Evolutionary conservation across 2,329 filamentous ascomycete genomes (phyloP), one percentile per base, ranked within the genome.

Genomic region (Raffaelea ambrosiae): DNA sequence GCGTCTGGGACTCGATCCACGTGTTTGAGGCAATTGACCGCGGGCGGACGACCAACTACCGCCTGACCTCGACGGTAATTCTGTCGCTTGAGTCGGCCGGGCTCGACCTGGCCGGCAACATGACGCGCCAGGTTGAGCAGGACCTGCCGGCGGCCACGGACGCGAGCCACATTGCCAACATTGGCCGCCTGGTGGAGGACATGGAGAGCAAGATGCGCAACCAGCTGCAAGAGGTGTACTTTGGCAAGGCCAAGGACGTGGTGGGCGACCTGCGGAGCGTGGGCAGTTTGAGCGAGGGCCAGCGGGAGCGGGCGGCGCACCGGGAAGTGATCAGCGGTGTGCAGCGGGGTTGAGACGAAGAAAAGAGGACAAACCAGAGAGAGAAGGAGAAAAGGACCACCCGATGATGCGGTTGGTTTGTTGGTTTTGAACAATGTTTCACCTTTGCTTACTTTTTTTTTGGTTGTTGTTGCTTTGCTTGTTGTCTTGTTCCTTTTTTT

Each of bases 141-240:
- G 90, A 97, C 66, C 74, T 95, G 63, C 81, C 87, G 9, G 87
- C 96, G 35, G 31, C 33, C 38, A 85, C 84, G 59, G 91, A 97
- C 66, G 84, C 86, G 57, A 88, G 86, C 65, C 93, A 98, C 72
- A 93, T 98, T 58, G 87, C 86, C 58, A 98, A 98, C 67, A 88
- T 97, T 51, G 93, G 93, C 49, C 78, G 84, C 54, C 76, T 98
- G 62, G 90, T 98, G 46, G 93, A 98, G 74, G 93, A 98, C 66
- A 97, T 98, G 93, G 93, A 98, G 72, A 81, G 96, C 64, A 95
- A 96, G 77, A 97, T 98, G 93, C 81, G 93, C 55, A 98, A 98
- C 67, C 67, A 97, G 66, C 72, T 98, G 64, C 91, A 98, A 74
- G 93, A 98, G 69, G 93, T 98, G 44, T 98, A 98, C 71, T 98